Conservation (phyloP, 805 yeast genomes). For the Saccharomycopsis guyanensis region DNA sequence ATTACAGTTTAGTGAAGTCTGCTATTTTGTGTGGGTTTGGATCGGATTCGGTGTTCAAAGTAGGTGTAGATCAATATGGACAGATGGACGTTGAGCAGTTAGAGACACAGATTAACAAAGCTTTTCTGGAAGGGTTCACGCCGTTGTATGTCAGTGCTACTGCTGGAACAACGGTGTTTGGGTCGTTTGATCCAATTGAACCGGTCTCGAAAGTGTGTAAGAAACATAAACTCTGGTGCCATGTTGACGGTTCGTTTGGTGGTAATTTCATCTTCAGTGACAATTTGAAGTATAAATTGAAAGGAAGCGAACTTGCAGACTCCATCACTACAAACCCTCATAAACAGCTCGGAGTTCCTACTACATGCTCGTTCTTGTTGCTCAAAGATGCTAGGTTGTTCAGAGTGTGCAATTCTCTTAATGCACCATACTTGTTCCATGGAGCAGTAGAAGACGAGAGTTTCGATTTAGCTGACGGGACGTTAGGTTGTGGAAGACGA, state of each 20-base stretch:
- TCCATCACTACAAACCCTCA: constrained; percentile 80
- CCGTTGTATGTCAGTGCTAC: constrained; percentile 77
- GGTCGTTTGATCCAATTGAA: constrained; percentile 66
- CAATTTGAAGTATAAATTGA: constrained; percentile 36
- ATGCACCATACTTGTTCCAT: constrained; percentile 79
- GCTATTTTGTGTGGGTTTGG: constrained; percentile 75
- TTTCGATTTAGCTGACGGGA: constrained; percentile 79
- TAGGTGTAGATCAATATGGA: constrained; percentile 50
- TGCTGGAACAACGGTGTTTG: constrained; percentile 85
- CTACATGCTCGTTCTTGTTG: constrained; percentile 63
- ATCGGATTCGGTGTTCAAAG: constrained; percentile 50
- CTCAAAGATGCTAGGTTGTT: constrained; percentile 61
- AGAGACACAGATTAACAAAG: constrained; percentile 35
- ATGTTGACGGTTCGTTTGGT: constrained; percentile 89
- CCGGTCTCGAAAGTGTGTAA: constrained; percentile 48
- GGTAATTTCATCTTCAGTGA: constrained; percentile 70
- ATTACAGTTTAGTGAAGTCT: constrained; percentile 74
- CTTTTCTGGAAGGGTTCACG: constrained; percentile 46
- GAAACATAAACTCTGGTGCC: constrained; percentile 60
- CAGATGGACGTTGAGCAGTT: constrained; percentile 45
- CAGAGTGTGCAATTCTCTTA: constrained; percentile 64
- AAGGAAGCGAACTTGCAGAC: constrained; percentile 61
- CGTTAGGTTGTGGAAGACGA: constrained; percentile 88
- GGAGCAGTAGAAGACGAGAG: constrained; percentile 39
- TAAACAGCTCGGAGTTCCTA: constrained; percentile 84